phyloP scores from a whole-genome alignment of 768 basidiomycete genomes.

The Imleria badia region DNA sequence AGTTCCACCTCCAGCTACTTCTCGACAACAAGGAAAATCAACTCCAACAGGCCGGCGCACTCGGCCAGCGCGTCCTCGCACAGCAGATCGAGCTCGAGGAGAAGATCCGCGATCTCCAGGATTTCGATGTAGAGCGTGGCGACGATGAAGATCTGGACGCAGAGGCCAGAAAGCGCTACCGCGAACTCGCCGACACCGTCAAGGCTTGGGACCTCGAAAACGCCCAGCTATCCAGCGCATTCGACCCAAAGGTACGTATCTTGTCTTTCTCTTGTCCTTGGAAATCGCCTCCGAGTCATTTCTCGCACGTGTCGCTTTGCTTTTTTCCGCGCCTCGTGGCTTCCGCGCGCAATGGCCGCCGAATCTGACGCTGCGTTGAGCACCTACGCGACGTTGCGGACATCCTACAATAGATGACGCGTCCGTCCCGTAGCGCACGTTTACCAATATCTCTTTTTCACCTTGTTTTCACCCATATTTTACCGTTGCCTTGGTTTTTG shows the following conservation, averaged over 20 bases:
- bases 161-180: constrained; percentile 68
- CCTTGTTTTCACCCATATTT: neutral
- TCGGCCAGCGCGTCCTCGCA: constrained; percentile 92
- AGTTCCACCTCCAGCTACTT: constrained; percentile 62
- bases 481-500: neutral
- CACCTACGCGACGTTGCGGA: neutral
- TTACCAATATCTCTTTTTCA: neutral
- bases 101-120: constrained; percentile 79
- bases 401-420: neutral
- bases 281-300: neutral
- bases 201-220: constrained; percentile 80
- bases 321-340: constrained; percentile 18
- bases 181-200: constrained; percentile 74
- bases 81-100: constrained; percentile 94
- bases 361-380: neutral
- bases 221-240: constrained; percentile 66
- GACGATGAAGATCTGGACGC: constrained; percentile 64
- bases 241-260: constrained; percentile 59
- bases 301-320: constrained; percentile 7
- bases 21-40: constrained; percentile 91
- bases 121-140: constrained; percentile 59
- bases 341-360: constrained; percentile 2
- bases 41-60: constrained; percentile 85
- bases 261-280: neutral
- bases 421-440: neutral